Conservation (phyloP, 331 rosid genomes). For the Quercus tomentella region DNA sequence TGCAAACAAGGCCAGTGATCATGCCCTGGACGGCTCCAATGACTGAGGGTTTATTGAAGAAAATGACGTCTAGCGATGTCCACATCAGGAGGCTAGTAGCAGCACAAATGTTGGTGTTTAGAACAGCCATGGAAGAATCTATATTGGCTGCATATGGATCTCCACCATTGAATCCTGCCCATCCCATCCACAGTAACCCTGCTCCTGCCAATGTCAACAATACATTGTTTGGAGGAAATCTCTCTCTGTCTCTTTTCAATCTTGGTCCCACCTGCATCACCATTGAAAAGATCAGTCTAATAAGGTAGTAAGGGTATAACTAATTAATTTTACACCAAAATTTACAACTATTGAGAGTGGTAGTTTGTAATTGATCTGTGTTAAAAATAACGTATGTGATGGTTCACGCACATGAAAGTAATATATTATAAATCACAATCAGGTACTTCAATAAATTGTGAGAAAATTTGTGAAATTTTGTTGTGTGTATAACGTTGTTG, state of each 20-base stretch:
- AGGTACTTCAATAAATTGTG: too few species aligned
- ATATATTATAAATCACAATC: too few species aligned
- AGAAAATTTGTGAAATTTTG: too few species aligned
- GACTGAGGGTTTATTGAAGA: conserved; percentile 61
- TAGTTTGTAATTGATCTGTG: too few species aligned
- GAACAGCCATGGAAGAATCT: conserved; percentile 62
- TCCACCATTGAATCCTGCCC: conserved; percentile 79
- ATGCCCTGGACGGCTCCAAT: conserved; percentile 75
- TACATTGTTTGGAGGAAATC: conserved; percentile 70
- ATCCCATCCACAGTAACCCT: conserved; percentile 63
- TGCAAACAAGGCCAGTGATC: conserved; percentile 75
- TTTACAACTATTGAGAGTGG: too few species aligned
- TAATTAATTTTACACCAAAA: too few species aligned
- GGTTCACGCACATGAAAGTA: too few species aligned
- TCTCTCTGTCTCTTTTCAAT: conserved; percentile 46
- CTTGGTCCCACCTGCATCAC: conserved; percentile 54
- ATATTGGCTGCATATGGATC: conserved; percentile 60
- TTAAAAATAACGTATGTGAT: too few species aligned
- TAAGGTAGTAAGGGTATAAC: too few species aligned
- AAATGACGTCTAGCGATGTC: conserved; percentile 58
- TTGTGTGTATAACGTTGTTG: too few species aligned
- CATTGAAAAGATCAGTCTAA: too few species aligned
- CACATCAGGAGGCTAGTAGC: conserved; percentile 64
- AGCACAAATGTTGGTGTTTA: conserved; percentile 63
- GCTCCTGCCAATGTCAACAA: conserved; percentile 56